Percentiles rank a stretch among this genome's conserved stretches.
These are phyloP conservation scores for Orbilia quercus DNA, from an alignment of 2,329 filamentous ascomycete species.

Conservation along the genomic window DNA sequence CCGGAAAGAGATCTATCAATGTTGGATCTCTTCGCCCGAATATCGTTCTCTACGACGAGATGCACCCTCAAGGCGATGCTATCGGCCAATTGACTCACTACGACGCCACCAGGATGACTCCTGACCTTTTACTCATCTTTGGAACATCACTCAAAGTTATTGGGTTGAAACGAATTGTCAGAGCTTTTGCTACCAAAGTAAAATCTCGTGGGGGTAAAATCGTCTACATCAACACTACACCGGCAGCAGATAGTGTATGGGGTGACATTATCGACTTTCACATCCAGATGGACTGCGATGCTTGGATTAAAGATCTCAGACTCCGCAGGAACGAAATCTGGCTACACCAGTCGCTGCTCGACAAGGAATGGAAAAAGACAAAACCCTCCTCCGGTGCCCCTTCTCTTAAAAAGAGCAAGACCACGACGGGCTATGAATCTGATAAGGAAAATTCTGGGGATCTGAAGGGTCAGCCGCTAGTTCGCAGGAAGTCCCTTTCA, in stretches of 20 bases:
- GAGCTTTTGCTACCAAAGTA: conserved; percentile 77
- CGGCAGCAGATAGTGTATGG: conserved; percentile 77
- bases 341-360: conserved; percentile 60
- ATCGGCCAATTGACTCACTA: conserved; percentile 76
- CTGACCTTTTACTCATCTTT: conserved; percentile 76
- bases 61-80: conserved; percentile 75
- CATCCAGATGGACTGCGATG: conserved; percentile 79
- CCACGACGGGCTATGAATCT: conserved; percentile 48
- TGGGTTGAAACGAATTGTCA: conserved; percentile 76
- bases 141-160: conserved; percentile 78
- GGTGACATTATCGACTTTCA: conserved; percentile 79
- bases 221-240: conserved; percentile 78
- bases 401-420: conserved; percentile 46
- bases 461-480: conserved; percentile 43
- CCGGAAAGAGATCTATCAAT: conserved; percentile 74
- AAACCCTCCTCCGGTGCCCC: conserved; percentile 15
- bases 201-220: conserved; percentile 75
- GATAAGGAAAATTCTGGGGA: conserved; percentile 45
- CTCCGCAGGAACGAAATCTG: conserved; percentile 71
- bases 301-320: conserved; percentile 75
- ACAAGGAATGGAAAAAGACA: conserved; percentile 51
- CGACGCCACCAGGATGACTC: conserved; percentile 71
- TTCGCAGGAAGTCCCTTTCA: conserved; percentile 44
- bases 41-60: conserved; percentile 79
- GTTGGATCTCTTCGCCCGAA: conserved; percentile 77